Conservation (phyloP, 106 monocot species). For the Dendrobium huoshanense region DNA sequence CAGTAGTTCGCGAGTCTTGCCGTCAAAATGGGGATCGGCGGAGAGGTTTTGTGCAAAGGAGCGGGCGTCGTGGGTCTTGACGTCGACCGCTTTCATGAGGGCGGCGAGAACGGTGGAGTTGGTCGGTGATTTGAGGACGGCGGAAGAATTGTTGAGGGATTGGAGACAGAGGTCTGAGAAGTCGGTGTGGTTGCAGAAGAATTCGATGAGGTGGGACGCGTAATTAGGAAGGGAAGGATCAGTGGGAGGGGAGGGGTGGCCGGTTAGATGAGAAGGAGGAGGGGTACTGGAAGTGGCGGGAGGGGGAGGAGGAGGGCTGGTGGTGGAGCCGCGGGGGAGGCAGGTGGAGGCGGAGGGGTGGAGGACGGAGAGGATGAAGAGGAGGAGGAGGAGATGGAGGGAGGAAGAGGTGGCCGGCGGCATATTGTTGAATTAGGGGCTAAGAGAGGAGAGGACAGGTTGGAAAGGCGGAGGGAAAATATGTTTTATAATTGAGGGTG, state of each 20-base stretch:
- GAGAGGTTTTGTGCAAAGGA: not conserved
- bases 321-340: not conserved
- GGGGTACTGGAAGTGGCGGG: not conserved
- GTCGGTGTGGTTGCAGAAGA: conserved; percentile 4
- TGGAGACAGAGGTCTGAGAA: conserved; percentile 1
- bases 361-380: not conserved
- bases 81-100: not conserved
- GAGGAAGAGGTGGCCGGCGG: not conserved
- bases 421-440: not conserved
- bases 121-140: not conserved
- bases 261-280: not conserved
- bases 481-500: not conserved
- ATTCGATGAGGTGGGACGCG: not conserved
- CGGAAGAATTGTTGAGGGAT: not conserved
- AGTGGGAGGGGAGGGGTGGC: not conserved
- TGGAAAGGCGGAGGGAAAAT: too few relatives aligned
- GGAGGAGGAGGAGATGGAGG: not conserved
- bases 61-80: conserved; percentile 1
- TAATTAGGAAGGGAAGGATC: not conserved
- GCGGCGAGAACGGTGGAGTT: conserved; percentile 3
- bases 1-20: not conserved
- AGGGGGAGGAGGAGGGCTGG: not conserved
- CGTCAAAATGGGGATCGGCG: not conserved
- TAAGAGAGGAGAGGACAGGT: too few relatives aligned
- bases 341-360: not conserved